phyloP scores from a whole-genome alignment of 495 filamentous ascomycete species.

The Podospora appendiculata region DNA sequence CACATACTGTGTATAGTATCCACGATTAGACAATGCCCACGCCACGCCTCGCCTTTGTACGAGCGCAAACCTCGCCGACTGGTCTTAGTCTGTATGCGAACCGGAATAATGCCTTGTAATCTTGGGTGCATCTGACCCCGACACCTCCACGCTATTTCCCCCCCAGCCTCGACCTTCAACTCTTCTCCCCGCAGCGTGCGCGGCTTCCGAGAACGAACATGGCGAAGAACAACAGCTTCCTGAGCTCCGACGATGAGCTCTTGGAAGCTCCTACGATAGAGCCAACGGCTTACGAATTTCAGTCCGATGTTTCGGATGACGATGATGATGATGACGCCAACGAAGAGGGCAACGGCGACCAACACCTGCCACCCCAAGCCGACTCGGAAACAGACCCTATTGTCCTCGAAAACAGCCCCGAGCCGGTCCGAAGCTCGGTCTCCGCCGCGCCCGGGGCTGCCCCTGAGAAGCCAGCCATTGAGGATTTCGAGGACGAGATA shows the following conservation, averaged over 20 bases:
- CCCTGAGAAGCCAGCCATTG: too few relatives aligned
- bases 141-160: neutral
- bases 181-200: neutral
- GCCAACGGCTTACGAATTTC: constrained; percentile 11
- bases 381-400: too few relatives aligned
- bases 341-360: neutral
- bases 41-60: neutral
- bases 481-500: too few relatives aligned
- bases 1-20: too few relatives aligned
- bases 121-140: neutral
- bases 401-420: too few relatives aligned
- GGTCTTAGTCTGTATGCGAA: constrained; percentile 1
- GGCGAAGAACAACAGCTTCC: constrained; percentile 1
- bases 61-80: neutral
- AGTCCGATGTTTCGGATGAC: constrained; percentile 18
- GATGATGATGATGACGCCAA: constrained; percentile 5
- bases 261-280: neutral
- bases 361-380: too few relatives aligned
- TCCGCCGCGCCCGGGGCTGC: too few relatives aligned
- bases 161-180: too few relatives aligned
- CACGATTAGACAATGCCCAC: neutral
- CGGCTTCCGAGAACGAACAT: constrained; percentile 1
- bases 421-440: too few relatives aligned
- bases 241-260: constrained; percentile 18
- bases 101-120: neutral